phyloP scores from a whole-genome alignment of 2,329 filamentous ascomycete species.

The Trematosphaeria pertusa region DNA sequence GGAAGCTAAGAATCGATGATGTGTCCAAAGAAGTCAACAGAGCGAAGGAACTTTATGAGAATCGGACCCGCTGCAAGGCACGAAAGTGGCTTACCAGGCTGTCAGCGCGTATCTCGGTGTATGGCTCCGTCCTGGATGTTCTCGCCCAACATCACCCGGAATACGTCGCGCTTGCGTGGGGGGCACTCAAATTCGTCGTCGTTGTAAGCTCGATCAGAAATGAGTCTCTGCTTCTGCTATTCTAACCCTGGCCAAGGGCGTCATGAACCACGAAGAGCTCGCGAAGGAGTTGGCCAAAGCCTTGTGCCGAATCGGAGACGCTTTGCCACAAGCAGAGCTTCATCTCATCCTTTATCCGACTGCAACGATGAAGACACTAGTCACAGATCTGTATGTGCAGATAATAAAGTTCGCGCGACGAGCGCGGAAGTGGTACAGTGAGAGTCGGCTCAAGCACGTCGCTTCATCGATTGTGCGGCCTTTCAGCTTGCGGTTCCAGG shows the following conservation, averaged over 20 bases:
- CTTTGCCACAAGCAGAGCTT: constrained; percentile 8
- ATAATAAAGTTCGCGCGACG: constrained; percentile 26
- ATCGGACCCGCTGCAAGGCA: background rate
- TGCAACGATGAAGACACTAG: constrained; percentile 15
- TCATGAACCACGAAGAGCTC: constrained; percentile 7
- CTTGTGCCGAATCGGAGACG: constrained; percentile 8
- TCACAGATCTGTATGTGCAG: constrained; percentile 27
- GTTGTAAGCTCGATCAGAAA: background rate
- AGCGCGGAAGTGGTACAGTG: constrained; percentile 30
- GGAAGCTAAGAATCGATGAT: background rate
- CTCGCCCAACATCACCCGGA: constrained; percentile 38
- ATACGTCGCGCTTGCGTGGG: constrained; percentile 36
- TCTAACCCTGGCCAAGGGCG: no score
- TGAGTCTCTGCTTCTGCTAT: no score
- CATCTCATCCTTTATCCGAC: constrained; percentile 24
- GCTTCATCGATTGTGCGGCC: background rate
- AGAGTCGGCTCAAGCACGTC: constrained; percentile 23
- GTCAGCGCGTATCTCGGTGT: constrained; percentile 12
- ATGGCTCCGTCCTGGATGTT: constrained; percentile 25
- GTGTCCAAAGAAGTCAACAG: background rate
- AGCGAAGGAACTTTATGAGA: background rate
- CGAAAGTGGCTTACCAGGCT: constrained; percentile 5
- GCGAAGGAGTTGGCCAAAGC: background rate
- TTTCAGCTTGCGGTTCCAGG: constrained; percentile 2
- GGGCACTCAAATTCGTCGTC: constrained; percentile 30